These are phyloP conservation scores for Neonothopanus nambi DNA, from an alignment of 1,284 basidiomycete genomes.

Conservation along the genomic window DNA sequence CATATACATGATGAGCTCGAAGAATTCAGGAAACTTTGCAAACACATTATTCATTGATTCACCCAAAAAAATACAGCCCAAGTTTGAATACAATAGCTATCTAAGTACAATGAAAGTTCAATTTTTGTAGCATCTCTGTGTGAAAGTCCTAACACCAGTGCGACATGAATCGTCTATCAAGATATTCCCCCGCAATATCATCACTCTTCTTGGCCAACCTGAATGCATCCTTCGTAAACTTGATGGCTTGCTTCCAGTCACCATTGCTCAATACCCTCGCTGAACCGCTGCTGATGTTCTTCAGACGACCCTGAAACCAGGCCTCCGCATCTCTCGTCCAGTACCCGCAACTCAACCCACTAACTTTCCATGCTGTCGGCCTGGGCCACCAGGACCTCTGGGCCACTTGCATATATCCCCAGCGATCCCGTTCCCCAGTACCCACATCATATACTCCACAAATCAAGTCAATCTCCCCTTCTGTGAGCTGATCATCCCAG, in stretches of 20 bases:
- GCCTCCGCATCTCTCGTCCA: slow-evolving; percentile 2
- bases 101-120: too few relatives aligned
- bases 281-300: not conserved
- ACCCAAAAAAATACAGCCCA: too few relatives aligned
- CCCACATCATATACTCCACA: slow-evolving; percentile 17
- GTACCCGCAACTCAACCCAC: not conserved
- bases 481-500: slow-evolving; percentile 11
- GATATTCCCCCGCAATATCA: too few relatives aligned
- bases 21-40: too few relatives aligned
- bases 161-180: too few relatives aligned
- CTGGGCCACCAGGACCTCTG: slow-evolving; percentile 12
- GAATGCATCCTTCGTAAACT: not conserved
- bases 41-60: too few relatives aligned
- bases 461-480: slow-evolving; percentile 15
- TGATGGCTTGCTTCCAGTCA: not conserved
- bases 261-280: not conserved
- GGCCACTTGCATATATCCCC: slow-evolving; percentile 16
- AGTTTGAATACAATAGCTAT: too few relatives aligned
- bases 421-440: slow-evolving; percentile 21
- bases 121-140: too few relatives aligned
- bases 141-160: too few relatives aligned
- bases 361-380: not conserved
- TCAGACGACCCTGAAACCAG: not conserved
- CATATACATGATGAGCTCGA: too few relatives aligned
- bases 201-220: not conserved